Base-by-base conservation (phyloP, 805 yeast genomes). In the Yarrowia sp. region DNA sequence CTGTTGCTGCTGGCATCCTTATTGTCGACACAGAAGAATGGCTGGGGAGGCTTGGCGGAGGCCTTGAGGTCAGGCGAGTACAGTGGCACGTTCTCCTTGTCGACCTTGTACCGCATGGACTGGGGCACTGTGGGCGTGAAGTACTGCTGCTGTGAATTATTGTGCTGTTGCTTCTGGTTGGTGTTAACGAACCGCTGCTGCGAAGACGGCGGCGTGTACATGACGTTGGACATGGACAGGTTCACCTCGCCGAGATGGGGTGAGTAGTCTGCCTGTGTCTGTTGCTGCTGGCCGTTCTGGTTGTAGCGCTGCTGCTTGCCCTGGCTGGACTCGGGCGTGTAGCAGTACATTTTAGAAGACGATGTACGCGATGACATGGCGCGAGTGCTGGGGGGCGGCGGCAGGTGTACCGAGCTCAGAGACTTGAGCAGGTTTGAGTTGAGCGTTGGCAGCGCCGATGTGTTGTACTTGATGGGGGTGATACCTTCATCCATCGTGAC, bases 321-420 rank as follows among this genome's bases (percentile, higher is more conserved):
- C 21, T 51, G 67, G 46, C 22, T 40, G 26, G 59, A 41, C 52
- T 44, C 63, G 26, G 62, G 52, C 24, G 66, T 41, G 41, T 54
- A 35, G 26, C 49, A 28, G 66, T 67, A 59, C 48, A 67, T 22
- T 28, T 49, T 43, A 1, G 63, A 41, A 9, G 63, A 58, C n/a
- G 41, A 30, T 3, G 65, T 38, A 14, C 58, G 66, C 19, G 54
- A 52, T 26, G 65, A 33, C 56, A 35, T 46, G 62, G 40, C 19
- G 30, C 41, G 71, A 64, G 63, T 32, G 17, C 73, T 66, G 5
- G 80, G 80, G 2, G 80, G 80, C 10, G 80, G 80, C 6, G 80
- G 80, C 26, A 78, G 72, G 59, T 78, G 78, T 33, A 78, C 78
- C 30, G 80, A 77, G 21, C 75, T 73, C 66, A 77, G 67, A 22